Percentiles rank a stretch among this genome's conserved stretches.
These are phyloP conservation scores for Penicillium oxalicum DNA, from an alignment of 2,329 filamentous ascomycete species.

Conservation along the genomic window DNA sequence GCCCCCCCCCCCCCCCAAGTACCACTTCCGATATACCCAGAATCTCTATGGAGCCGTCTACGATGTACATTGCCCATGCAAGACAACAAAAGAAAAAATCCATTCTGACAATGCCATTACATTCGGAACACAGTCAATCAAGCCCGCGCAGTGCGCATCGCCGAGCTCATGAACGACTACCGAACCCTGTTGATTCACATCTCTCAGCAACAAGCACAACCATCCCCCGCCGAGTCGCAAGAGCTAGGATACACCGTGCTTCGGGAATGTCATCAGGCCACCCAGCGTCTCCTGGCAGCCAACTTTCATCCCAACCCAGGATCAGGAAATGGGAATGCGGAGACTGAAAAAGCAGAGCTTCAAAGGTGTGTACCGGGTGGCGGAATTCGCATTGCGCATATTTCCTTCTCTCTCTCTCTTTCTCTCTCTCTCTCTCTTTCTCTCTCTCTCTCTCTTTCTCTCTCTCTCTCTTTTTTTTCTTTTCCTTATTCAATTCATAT, in stretches of 20 bases:
- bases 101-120: background rate
- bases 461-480: too few species aligned
- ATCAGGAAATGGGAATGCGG: constrained; percentile 42
- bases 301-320: constrained; percentile 46
- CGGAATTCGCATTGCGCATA: too few species aligned
- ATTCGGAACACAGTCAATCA: constrained; percentile 51
- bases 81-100: too few species aligned
- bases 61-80: too few species aligned
- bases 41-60: too few species aligned
- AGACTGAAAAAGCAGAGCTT: constrained; percentile 52
- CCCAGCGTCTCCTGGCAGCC: constrained; percentile 49
- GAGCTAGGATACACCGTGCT: constrained; percentile 55
- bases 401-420: background rate
- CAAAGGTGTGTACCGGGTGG: constrained; percentile 40
- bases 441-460: background rate
- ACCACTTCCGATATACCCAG: too few species aligned
- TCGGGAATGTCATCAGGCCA: constrained; percentile 50
- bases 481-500: background rate
- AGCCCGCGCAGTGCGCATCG: constrained; percentile 56
- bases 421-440: background rate
- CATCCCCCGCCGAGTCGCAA: constrained; percentile 51
- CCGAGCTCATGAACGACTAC: constrained; percentile 61
- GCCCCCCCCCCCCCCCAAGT: too few species aligned
- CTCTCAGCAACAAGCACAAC: constrained; percentile 47
- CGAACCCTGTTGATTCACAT: constrained; percentile 56